phyloP scores from a whole-genome alignment of 495 filamentous ascomycete species.

The Trichoderma asperelloides region DNA sequence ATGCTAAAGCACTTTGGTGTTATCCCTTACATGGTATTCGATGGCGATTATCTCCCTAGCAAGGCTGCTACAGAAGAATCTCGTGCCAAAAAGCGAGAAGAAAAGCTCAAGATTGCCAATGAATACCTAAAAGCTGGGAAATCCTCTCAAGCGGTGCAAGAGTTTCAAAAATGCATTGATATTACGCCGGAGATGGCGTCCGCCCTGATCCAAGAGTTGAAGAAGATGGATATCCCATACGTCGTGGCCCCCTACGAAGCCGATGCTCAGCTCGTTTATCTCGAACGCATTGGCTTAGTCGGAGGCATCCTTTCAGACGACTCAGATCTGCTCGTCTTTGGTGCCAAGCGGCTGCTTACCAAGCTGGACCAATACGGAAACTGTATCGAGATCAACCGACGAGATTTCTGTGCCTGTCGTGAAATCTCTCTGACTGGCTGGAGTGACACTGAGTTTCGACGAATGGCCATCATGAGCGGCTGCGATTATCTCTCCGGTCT shows the following conservation, averaged over 20 bases:
- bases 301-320: constrained; percentile 90
- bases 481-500: constrained; percentile 91
- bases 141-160: constrained; percentile 67
- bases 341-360: constrained; percentile 78
- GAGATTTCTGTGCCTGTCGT: constrained; percentile 76
- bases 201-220: constrained; percentile 84
- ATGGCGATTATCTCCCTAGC: constrained; percentile 90
- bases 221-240: constrained; percentile 68
- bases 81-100: constrained; percentile 58
- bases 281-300: constrained; percentile 77
- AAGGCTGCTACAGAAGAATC: constrained; percentile 86
- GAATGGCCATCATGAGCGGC: constrained; percentile 96
- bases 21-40: constrained; percentile 87
- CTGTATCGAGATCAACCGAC: constrained; percentile 81
- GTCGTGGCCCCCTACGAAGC: constrained; percentile 97
- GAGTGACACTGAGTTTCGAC: constrained; percentile 82
- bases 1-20: constrained; percentile 93
- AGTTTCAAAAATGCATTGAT: constrained; percentile 93
- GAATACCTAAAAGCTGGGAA: constrained; percentile 75
- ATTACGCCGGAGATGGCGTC: constrained; percentile 94
- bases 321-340: constrained; percentile 93
- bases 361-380: constrained; percentile 93
- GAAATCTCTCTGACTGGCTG: constrained; percentile 86
- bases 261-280: constrained; percentile 88
- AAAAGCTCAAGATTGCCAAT: constrained; percentile 62